phyloP scores from a whole-genome alignment of 768 basidiomycete species.

The Crucibulum laeve region DNA sequence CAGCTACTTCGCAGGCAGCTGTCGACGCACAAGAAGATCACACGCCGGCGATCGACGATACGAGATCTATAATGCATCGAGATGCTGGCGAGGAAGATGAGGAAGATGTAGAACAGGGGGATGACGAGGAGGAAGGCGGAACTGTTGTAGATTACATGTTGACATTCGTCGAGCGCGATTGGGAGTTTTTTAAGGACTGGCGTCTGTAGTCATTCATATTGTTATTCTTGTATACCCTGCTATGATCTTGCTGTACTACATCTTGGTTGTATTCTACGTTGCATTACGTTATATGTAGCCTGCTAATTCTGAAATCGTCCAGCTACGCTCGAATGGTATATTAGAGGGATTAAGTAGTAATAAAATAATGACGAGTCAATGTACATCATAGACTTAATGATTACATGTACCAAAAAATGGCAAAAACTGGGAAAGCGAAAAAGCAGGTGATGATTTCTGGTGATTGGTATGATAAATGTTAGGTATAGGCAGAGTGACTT shows the following conservation, averaged over 20 bases:
- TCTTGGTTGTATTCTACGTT: constrained; percentile 1
- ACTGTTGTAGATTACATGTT: constrained; percentile 87
- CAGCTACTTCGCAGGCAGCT: constrained; percentile 7
- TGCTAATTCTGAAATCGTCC: no score
- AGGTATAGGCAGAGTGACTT: neutral
- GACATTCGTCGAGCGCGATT: constrained; percentile 52
- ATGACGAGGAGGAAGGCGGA: constrained; percentile 59
- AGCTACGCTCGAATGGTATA: no score
- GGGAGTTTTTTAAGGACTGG: constrained; percentile 74
- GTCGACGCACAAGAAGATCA: neutral
- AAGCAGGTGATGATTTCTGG: no score
- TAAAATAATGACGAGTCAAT: no score
- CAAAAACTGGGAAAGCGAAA: no score
- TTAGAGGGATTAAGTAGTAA: no score
- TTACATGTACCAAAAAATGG: no score
- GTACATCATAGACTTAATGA: no score
- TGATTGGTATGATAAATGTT: no score
- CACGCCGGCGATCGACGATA: constrained; percentile 7
- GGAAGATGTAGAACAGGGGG: constrained; percentile 33
- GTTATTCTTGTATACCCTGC: constrained; percentile 6
- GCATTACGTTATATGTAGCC: neutral
- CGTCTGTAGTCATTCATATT: constrained; percentile 33
- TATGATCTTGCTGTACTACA: constrained; percentile 2
- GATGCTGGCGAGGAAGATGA: constrained; percentile 14
- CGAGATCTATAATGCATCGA: constrained; percentile 11